phyloP scores from a whole-genome alignment of 345 rosid species.

The Reutealis trisperma region DNA sequence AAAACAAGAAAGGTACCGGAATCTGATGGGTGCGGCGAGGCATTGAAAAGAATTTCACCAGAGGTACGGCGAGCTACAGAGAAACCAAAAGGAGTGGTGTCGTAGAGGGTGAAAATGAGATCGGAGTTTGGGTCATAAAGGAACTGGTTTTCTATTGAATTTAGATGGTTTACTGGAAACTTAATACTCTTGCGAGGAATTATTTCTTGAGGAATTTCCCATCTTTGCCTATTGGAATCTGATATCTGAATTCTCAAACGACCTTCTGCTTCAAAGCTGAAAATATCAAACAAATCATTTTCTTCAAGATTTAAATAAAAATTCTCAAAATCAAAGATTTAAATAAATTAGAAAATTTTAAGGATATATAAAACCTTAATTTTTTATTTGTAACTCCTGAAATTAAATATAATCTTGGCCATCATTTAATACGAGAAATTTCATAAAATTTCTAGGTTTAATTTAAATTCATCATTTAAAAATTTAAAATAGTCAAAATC shows the following conservation, averaged over 20 bases:
- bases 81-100: slow-evolving; percentile 66
- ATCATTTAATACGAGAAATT: too few relatives aligned
- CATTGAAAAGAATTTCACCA: slow-evolving; percentile 65
- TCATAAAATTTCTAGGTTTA: too few relatives aligned
- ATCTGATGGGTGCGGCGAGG: slow-evolving; percentile 39
- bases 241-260: slow-evolving; percentile 56
- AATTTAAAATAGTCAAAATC: too few relatives aligned
- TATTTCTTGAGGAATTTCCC: slow-evolving; percentile 56
- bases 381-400: too few relatives aligned
- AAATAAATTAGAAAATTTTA: too few relatives aligned
- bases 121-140: slow-evolving; percentile 49
- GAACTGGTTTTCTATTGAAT: not conserved
- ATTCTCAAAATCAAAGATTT: too few relatives aligned
- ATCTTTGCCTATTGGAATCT: slow-evolving; percentile 46
- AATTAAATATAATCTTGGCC: too few relatives aligned
- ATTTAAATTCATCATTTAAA: too few relatives aligned
- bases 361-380: too few relatives aligned
- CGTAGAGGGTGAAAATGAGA: slow-evolving; percentile 57
- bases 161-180: not conserved
- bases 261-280: slow-evolving; percentile 52
- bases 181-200: slow-evolving; percentile 30
- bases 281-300: not conserved
- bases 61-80: slow-evolving; percentile 53
- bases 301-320: too few relatives aligned
- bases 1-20: slow-evolving; percentile 48